Percentiles rank a stretch among this genome's conserved stretches.
Evolutionary conservation across 352 stramenopile species (phyloP).

Genomic region (Globisporangium cylindrosporum): DNA sequence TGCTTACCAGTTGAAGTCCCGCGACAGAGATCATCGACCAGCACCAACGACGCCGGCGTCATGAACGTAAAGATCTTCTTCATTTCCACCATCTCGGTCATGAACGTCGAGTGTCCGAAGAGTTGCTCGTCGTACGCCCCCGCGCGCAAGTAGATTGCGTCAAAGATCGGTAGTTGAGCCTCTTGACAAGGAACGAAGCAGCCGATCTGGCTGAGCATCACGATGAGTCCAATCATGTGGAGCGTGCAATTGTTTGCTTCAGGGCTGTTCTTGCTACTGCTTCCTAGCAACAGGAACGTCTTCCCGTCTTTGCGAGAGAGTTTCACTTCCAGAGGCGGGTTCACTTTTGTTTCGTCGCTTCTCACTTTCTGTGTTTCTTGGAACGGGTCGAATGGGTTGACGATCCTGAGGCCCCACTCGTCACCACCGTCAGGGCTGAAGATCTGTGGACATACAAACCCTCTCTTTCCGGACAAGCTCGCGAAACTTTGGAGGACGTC

Average conservation of each 20-base stretch:
- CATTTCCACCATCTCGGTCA: slow-evolving; percentile 56
- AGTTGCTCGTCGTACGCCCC: slow-evolving; percentile 50
- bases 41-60: slow-evolving; percentile 32
- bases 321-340: slow-evolving; percentile 2
- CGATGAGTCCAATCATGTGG: slow-evolving; percentile 27
- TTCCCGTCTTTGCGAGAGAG: slow-evolving; percentile 15
- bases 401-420: slow-evolving; percentile 12
- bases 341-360: not conserved
- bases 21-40: slow-evolving; percentile 56
- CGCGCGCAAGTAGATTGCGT: slow-evolving; percentile 36
- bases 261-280: slow-evolving; percentile 3
- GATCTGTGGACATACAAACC: slow-evolving; percentile 24
- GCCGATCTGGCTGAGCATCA: slow-evolving; percentile 53
- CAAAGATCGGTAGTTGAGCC: slow-evolving; percentile 40
- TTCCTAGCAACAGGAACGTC: slow-evolving; percentile 28
- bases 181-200: slow-evolving; percentile 54
- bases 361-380: not conserved
- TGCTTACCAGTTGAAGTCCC: slow-evolving; percentile 35
- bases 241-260: slow-evolving; percentile 10
- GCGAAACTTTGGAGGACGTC: slow-evolving; percentile 41
- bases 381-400: slow-evolving; percentile 23
- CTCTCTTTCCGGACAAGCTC: slow-evolving; percentile 28
- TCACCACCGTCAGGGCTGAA: not conserved
- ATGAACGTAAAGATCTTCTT: slow-evolving; percentile 30
- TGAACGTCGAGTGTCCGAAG: slow-evolving; percentile 46